Conservation (phyloP, 2,329 filamentous ascomycete species). For the Aspergillus quadricinctus region DNA sequence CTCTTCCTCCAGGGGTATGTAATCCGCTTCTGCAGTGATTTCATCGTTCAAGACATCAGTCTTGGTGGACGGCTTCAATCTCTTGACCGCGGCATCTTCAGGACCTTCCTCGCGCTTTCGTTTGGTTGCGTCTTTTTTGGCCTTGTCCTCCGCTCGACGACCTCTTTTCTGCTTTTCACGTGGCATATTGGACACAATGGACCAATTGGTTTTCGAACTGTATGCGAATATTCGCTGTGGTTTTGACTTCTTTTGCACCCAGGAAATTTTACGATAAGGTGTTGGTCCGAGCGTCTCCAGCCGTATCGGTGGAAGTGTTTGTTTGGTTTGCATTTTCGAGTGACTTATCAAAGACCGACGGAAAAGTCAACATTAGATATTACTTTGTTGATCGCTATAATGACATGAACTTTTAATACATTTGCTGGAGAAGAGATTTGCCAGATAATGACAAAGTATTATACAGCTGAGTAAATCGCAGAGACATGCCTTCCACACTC, state of each 20-base stretch:
- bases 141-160: constrained; percentile 40
- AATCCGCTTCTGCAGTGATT: constrained; percentile 27
- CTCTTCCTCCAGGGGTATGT: constrained; percentile 32
- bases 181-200: constrained; percentile 32
- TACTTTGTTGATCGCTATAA: background rate
- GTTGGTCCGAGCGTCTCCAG: constrained; percentile 32
- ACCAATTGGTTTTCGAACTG: constrained; percentile 2
- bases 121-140: constrained; percentile 35
- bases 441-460: constrained; percentile 12
- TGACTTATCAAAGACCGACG: background rate
- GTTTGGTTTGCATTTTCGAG: constrained; percentile 26
- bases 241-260: constrained; percentile 14
- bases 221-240: constrained; percentile 20
- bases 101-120: constrained; percentile 32
- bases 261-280: constrained; percentile 30
- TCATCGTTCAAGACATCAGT: constrained; percentile 8
- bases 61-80: constrained; percentile 32
- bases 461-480: constrained; percentile 71
- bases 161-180: constrained; percentile 46
- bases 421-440: background rate
- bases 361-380: background rate
- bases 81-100: constrained; percentile 34
- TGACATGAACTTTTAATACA: background rate
- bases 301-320: constrained; percentile 19
- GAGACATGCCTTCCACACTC: constrained; percentile 81